phyloP scores from a whole-genome alignment of 1,284 basidiomycete genomes.

The Megacollybia platyphylla region DNA sequence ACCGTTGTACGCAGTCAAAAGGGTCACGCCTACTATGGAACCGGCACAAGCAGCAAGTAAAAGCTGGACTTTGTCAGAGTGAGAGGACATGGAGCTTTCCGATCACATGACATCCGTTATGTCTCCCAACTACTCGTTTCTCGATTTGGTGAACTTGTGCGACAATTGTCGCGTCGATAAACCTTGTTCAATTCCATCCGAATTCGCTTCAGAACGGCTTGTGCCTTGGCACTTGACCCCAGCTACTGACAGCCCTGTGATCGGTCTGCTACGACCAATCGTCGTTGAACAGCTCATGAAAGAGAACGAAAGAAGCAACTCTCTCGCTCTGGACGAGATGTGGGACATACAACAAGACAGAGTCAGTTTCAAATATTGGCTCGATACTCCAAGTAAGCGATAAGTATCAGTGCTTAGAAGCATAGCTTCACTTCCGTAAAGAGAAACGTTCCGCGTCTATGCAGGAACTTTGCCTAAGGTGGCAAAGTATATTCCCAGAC shows the following conservation, averaged over 20 bases:
- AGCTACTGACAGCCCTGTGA: slow-evolving; percentile 31
- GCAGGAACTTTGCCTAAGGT: slow-evolving; percentile 50
- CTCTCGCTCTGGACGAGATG: slow-evolving; percentile 17
- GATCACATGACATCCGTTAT: neutral
- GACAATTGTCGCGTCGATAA: slow-evolving; percentile 6
- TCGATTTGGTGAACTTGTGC: slow-evolving; percentile 6
- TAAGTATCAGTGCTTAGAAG: slow-evolving; percentile 16
- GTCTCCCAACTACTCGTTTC: slow-evolving; percentile 1
- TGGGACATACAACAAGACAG: slow-evolving; percentile 24
- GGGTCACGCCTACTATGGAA: too few species aligned
- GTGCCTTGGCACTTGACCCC: slow-evolving; percentile 39
- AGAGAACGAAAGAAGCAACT: slow-evolving; percentile 28
- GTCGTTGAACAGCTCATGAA: slow-evolving; percentile 37
- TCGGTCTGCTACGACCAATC: slow-evolving; percentile 51
- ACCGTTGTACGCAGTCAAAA: slow-evolving; percentile 24
- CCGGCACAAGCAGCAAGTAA: slow-evolving; percentile 12
- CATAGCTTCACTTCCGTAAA: too few species aligned
- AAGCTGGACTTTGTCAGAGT: neutral
- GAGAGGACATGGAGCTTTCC: neutral
- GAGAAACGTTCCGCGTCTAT: slow-evolving; percentile 20
- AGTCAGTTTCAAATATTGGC: slow-evolving; percentile 38
- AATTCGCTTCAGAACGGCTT: slow-evolving; percentile 25
- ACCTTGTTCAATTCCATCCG: slow-evolving; percentile 2
- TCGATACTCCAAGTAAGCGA: slow-evolving; percentile 43
- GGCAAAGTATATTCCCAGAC: slow-evolving; percentile 55